Evolutionary conservation across 495 filamentous ascomycete genomes (phyloP), one percentile per base, ranked within the genome.

Genomic region (Cenococcum geophilum): DNA sequence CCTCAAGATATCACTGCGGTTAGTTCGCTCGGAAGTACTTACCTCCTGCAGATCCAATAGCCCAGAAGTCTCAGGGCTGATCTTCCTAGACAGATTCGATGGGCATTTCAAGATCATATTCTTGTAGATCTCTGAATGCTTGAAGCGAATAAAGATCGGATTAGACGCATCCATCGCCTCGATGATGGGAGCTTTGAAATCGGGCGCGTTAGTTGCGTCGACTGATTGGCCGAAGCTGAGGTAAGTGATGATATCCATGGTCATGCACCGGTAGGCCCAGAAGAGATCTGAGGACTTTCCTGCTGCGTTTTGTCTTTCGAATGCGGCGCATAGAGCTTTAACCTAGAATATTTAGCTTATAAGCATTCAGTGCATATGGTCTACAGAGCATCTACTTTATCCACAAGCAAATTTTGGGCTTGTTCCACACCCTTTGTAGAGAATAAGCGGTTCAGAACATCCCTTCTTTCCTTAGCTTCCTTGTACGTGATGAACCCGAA

Each of bases 301-400:
- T 40, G 36, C 14, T 40, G 36, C 36, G 14, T 14, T 40, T 14
- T 40, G 14, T 40, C 36, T 6, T 40, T 40, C 14, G 14, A 40
- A 40, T 14, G 14, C 8, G 36, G 36, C 14, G 36, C 36, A 40
- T 40, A 14, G 36, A 8, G 36, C 36, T 8, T 40, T 40, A 40
- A 40, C 14, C 36, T 40, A 14, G 6, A n/a, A n/a, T n/a, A n/a
- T n/a, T n/a, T n/a, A n/a, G n/a, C n/a, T n/a, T n/a, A n/a, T n/a
- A n/a, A n/a, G n/a, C n/a, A n/a, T n/a, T n/a, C n/a, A n/a, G n/a
- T n/a, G n/a, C n/a, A n/a, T n/a, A n/a, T n/a, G n/a, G n/a, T n/a
- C n/a, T n/a, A n/a, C n/a, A n/a, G n/a, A n/a, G n/a, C n/a, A 16
- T 75, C 58, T 12, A 72, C 71, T 56, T 76, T 77, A 32, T 74